These are phyloP conservation scores for Volutella citrinella DNA, from an alignment of 2,329 filamentous ascomycete species.

Conservation along the genomic window DNA sequence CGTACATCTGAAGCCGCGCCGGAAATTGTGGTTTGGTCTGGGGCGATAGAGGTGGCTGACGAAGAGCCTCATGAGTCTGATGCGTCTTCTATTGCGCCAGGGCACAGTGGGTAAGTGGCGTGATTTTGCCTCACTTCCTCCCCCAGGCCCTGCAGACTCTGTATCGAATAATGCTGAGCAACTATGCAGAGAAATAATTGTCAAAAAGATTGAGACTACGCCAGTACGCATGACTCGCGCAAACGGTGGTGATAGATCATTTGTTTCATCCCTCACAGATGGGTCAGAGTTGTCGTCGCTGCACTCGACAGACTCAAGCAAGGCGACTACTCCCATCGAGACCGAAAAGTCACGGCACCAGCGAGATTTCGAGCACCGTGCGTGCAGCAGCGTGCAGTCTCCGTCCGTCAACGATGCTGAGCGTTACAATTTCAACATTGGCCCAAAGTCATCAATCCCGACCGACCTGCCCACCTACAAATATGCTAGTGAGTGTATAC, in stretches of 20 bases:
- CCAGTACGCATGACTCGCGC: too few species aligned
- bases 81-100: slow-evolving; percentile 18
- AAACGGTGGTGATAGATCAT: slow-evolving; percentile 36
- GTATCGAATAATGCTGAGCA: too few species aligned
- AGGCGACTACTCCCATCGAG: slow-evolving; percentile 60
- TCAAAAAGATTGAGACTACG: too few species aligned
- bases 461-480: slow-evolving; percentile 66
- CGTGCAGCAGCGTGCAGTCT: slow-evolving; percentile 16
- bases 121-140: slow-evolving; percentile 2
- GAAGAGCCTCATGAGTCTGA: slow-evolving; percentile 19
- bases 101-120: slow-evolving; percentile 26
- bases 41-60: slow-evolving; percentile 33
- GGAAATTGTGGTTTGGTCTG: slow-evolving; percentile 45
- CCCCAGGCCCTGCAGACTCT: too few species aligned
- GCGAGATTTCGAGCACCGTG: slow-evolving; percentile 13
- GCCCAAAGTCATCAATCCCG: slow-evolving; percentile 81
- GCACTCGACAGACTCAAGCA: slow-evolving; percentile 56
- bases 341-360: slow-evolving; percentile 26
- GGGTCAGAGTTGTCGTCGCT: slow-evolving; percentile 54
- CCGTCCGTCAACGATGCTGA: slow-evolving; percentile 30
- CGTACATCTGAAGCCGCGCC: slow-evolving; percentile 34
- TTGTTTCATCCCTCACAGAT: slow-evolving; percentile 55
- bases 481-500: slow-evolving; percentile 88
- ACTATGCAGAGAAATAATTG: too few species aligned
- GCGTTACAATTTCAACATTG: slow-evolving; percentile 53